Evolutionary conservation across 1,284 basidiomycete species (phyloP).

Genomic region (Tilletia horrida): DNA sequence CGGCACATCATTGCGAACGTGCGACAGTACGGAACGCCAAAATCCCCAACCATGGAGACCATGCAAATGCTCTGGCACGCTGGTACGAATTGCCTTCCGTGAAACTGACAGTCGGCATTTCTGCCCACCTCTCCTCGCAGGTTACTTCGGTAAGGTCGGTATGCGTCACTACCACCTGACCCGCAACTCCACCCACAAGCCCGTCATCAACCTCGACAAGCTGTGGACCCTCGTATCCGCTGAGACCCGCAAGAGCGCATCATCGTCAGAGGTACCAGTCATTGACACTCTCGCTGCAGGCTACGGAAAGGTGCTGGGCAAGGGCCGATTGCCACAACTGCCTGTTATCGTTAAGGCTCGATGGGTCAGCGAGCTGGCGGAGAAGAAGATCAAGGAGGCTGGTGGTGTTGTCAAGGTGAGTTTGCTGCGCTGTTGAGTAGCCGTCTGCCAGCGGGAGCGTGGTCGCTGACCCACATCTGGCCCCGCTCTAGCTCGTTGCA

Average conservation of each 20-base stretch:
- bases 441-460: too few relatives aligned
- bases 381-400: conserved; percentile 56
- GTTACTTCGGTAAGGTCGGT: conserved; percentile 93
- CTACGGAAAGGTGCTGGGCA: conserved; percentile 55
- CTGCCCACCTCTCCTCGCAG: conserved; percentile 53
- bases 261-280: conserved; percentile 52
- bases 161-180: conserved; percentile 98
- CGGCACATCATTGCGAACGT: too few relatives aligned
- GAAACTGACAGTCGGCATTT: not conserved
- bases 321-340: conserved; percentile 51
- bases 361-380: conserved; percentile 53
- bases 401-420: conserved; percentile 54
- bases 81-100: too few relatives aligned
- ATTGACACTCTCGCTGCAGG: conserved; percentile 54
- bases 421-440: not conserved
- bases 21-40: too few relatives aligned
- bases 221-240: conserved; percentile 54
- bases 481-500: conserved; percentile 10
- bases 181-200: conserved; percentile 83
- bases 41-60: too few relatives aligned
- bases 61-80: too few relatives aligned
- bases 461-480: not conserved
- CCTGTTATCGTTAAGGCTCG: conserved; percentile 55
- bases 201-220: conserved; percentile 75
- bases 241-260: conserved; percentile 48